Evolutionary conservation across 2,329 filamentous ascomycete species (phyloP).

Genomic region (Cadophora sp.): DNA sequence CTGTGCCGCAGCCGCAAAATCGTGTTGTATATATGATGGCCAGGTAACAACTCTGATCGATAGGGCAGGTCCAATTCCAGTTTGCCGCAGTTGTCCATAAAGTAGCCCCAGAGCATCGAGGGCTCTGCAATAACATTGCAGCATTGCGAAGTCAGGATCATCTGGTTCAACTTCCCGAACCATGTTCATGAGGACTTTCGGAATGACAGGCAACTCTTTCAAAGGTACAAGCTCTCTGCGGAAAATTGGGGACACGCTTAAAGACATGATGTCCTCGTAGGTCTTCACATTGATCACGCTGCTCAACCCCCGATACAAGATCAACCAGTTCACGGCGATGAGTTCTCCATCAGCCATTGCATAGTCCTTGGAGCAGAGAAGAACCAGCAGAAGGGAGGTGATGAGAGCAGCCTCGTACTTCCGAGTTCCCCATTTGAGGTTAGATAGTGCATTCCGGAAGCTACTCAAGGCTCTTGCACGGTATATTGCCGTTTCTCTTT

Average conservation of each 20-base stretch:
- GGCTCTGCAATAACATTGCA: slow-evolving; percentile 37
- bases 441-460: slow-evolving; percentile 37
- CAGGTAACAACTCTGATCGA: slow-evolving; percentile 39
- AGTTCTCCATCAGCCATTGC: slow-evolving; percentile 32
- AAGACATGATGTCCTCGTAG: slow-evolving; percentile 8
- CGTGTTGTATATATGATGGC: slow-evolving; percentile 33
- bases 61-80: slow-evolving; percentile 34
- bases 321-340: slow-evolving; percentile 38
- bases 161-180: slow-evolving; percentile 33
- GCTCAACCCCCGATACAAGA: slow-evolving; percentile 37
- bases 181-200: slow-evolving; percentile 37
- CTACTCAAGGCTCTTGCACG: slow-evolving; percentile 35
- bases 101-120: slow-evolving; percentile 40
- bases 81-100: slow-evolving; percentile 40
- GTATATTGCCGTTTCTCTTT: slow-evolving; percentile 37
- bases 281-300: slow-evolving; percentile 30
- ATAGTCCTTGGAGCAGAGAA: slow-evolving; percentile 36
- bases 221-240: slow-evolving; percentile 33
- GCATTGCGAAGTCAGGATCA: slow-evolving; percentile 38
- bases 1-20: slow-evolving; percentile 29
- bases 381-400: slow-evolving; percentile 40
- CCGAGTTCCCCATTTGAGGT: slow-evolving; percentile 26
- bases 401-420: slow-evolving; percentile 40
- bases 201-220: slow-evolving; percentile 33
- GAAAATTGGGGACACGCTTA: slow-evolving; percentile 38